Evolutionary conservation across 2,329 filamentous ascomycete genomes (phyloP).

Genomic region (Exophiala mesophila): DNA sequence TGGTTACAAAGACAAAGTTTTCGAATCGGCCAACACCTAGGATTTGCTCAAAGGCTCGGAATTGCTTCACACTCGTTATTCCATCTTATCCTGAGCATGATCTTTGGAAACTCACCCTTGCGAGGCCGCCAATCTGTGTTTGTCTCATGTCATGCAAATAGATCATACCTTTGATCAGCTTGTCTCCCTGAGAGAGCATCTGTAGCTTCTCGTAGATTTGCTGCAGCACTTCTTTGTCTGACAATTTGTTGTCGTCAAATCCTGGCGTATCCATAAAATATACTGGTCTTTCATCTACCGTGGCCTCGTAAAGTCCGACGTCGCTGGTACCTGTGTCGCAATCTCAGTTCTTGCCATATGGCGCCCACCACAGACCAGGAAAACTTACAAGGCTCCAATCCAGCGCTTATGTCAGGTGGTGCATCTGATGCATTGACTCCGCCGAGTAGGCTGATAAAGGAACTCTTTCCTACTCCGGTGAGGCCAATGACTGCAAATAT

Average conservation of each 20-base stretch:
- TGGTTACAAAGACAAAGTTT: neutral
- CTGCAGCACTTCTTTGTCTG: neutral
- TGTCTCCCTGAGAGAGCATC: neutral
- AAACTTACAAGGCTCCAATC: neutral
- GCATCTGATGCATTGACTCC: neutral
- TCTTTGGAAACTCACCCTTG: neutral
- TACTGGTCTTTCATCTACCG: neutral
- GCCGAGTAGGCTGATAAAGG: neutral
- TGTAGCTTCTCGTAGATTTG: neutral
- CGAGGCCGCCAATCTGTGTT: neutral
- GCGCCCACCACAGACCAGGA: too few relatives aligned
- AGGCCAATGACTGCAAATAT: neutral
- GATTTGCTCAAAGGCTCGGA: neutral
- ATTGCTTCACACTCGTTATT: neutral
- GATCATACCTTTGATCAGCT: neutral
- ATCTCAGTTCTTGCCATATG: too few relatives aligned
- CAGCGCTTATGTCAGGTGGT: neutral
- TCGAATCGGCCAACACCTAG: neutral
- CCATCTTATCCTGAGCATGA: too few relatives aligned
- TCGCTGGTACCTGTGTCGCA: neutral
- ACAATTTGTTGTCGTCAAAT: slow-evolving; percentile 1
- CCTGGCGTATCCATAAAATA: slow-evolving; percentile 1
- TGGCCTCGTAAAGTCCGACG: neutral
- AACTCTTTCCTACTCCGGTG: neutral
- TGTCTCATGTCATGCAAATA: slow-evolving; percentile 1